Evolutionary conservation across 768 basidiomycete species (phyloP), one percentile per base, ranked within the genome.

Genomic region (Erythrobasidium yunnanense): DNA sequence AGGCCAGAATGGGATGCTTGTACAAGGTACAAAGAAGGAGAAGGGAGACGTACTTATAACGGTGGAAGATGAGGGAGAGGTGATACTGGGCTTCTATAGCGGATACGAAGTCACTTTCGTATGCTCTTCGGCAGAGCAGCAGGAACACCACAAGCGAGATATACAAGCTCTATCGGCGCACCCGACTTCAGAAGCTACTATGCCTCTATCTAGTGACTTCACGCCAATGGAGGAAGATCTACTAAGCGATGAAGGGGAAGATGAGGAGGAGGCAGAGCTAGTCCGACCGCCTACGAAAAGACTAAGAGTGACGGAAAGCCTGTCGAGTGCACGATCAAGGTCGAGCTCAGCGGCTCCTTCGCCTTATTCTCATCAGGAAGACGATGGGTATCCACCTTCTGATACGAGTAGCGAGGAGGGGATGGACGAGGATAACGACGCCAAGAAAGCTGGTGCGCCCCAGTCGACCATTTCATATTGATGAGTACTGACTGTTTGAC

Each of bases 1-100:
- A 1, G 67, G 67, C 6, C 58, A 62, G 55, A 68, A 68, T 47
- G 67, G 67, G 7, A 51, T 68, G 51, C 46, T 35, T 38, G 18
- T 68, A 2, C 27, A 68, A 23, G 67, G 62, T 18, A 25, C 3
- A 1, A 53, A 52, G 63, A 34, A 63, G 18, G 8, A 27, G 18
- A 32, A n/a, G 25, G 67, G 67, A 8, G 29, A 33, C 17, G 29
- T 29, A 27, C 34, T 25, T 5, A 11, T 46, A 18, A 20, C 46
- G 4, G 5, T 4, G 4, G 27, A 18, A 15, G 30, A 17, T 20
- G 18, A 23, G 1, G 23, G 18, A 8, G 35, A 55, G 23, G 17
- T 46, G 29, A 30, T 22, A 6, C 23, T 55, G 33, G 53, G 53
- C 8, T 55, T 55, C 54, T 55, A 55, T 23, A 54, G 22, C 4